Evolutionary conservation across 1,284 basidiomycete species (phyloP), one percentile per base, ranked within the genome.

Genomic region (Austropuccinia psidii): DNA sequence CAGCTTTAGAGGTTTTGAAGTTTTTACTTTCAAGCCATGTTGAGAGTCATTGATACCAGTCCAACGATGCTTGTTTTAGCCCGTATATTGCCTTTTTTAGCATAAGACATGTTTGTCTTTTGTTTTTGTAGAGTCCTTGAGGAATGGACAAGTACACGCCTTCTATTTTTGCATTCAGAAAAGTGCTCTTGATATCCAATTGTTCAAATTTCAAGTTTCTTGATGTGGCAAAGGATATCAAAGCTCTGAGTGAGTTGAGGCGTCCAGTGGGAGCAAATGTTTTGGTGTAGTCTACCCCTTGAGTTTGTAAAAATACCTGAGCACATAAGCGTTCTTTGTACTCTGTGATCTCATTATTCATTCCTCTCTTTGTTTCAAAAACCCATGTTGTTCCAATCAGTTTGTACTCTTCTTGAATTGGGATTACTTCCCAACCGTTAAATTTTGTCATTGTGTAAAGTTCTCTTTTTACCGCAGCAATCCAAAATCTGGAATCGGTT

Each of bases 321-420:
- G 41, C 43, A 31, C 54, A 57, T 17, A 57, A 29, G 27, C 54
- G 54, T 27, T n/a, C 61, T 27, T 64, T 64, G 43, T 47, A 55
- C 43, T 41, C 15, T 43, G 29, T 27, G 1, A 17, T 4, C n/a
- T 55, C 47, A n/a, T 55, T 55, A 19, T 31, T 35, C n/a, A 17
- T 4, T 37, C 52, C 47, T 5, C 39, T 31, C 19, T 67, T 67
- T 6, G 29, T 55, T 19, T 43, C 27, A n/a, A 67, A 67, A 8
- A 67, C 65, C 65, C 65, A 67, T 3, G 65, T 67, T n/a, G n/a
- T n/a, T n/a, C n/a, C n/a, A n/a, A n/a, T n/a, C n/a, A n/a, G n/a
- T n/a, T n/a, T n/a, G n/a, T n/a, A n/a, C n/a, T n/a, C n/a, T n/a
- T n/a, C n/a, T n/a, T n/a, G n/a, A n/a, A n/a, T n/a, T n/a, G n/a